phyloP scores from a whole-genome alignment of 805 yeast species.

The Wickerhamomyces rabaulensis region DNA sequence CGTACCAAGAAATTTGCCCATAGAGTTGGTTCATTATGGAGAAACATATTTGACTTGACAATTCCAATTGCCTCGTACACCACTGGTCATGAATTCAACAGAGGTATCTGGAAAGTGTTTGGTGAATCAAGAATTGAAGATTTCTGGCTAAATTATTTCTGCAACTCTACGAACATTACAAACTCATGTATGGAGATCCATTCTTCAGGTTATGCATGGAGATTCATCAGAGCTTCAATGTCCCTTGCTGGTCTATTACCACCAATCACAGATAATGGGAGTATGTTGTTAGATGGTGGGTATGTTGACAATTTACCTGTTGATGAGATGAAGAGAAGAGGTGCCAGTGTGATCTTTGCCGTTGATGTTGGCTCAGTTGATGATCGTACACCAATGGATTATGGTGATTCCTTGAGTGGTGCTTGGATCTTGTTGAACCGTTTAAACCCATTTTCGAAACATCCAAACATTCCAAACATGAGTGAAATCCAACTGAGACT shows the following conservation, averaged over 20 bases:
- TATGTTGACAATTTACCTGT: slow-evolving; percentile 93
- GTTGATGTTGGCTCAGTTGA: slow-evolving; percentile 96
- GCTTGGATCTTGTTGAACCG: slow-evolving; percentile 84
- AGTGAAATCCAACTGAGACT: slow-evolving; percentile 90
- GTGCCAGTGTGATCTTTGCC: slow-evolving; percentile 83
- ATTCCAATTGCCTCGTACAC: slow-evolving; percentile 93
- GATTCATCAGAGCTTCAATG: slow-evolving; percentile 95
- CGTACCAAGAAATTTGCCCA: slow-evolving; percentile 82
- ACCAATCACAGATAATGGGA: slow-evolving; percentile 81
- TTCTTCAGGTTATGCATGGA: slow-evolving; percentile 89
- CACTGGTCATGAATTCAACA: slow-evolving; percentile 94
- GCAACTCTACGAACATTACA: slow-evolving; percentile 93
- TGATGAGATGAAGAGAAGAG: slow-evolving; percentile 82
- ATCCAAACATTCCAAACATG: slow-evolving; percentile 89
- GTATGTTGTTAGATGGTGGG: slow-evolving; percentile 94
- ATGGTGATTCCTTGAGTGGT: slow-evolving; percentile 92
- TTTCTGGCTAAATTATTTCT: slow-evolving; percentile 85
- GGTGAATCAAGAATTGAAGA: slow-evolving; percentile 93
- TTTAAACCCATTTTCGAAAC: slow-evolving; percentile 83
- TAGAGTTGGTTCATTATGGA: slow-evolving; percentile 80
- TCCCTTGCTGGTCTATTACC: slow-evolving; percentile 92
- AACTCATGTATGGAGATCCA: slow-evolving; percentile 95
- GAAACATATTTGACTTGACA: slow-evolving; percentile 77
- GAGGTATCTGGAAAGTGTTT: slow-evolving; percentile 96
- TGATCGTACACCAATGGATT: slow-evolving; percentile 82